Evolutionary conservation across 2,329 filamentous ascomycete genomes (phyloP), one percentile per base, ranked within the genome.

Genomic region (Ascochyta lentis): DNA sequence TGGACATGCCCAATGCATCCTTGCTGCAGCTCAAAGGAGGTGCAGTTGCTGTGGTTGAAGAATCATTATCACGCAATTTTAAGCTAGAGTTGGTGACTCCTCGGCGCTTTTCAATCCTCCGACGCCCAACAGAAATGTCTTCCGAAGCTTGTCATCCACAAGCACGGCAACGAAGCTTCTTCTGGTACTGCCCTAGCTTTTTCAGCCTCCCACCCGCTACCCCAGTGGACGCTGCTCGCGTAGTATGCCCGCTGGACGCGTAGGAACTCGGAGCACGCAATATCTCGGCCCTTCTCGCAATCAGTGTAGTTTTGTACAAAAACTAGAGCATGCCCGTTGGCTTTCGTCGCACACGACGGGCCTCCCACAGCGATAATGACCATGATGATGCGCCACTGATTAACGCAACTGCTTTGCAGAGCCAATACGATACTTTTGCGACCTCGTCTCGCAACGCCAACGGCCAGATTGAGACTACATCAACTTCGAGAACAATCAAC

Each of bases 141-240:
- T 40, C 49, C 50, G 49, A 58, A 39, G 55, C 55, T 54, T 58
- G 42, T 43, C 46, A 46, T 38, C 49, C 49, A 58, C 55, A 54
- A 54, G 49, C 46, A 54, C 49, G 55, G 55, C 37, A 39, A 22
- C 37, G 46, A 58, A 54, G 49, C 55, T 58, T 54, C 37, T 58
- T 54, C 45, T 39, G 46, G 55, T 7, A 31, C n/a, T 38, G 46
- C 34, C 15, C 46, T 54, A 50, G 42, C 44, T 43, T 46, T 35
- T 46, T 44, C 35, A 58, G 55, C 37, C 45, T 50, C 49, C 47
- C 31, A n/a, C 19, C 45, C 55, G 46, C 44, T 40, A 40, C 37
- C 35, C 31, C 50, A 29, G 46, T 50, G 24, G 49, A 44, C 24
- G 42, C 39, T 23, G 43, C 33, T 44, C 33, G 43, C 33, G 37